phyloP scores from a whole-genome alignment of 2,329 filamentous ascomycete species.

The Aureobasidium zeae region DNA sequence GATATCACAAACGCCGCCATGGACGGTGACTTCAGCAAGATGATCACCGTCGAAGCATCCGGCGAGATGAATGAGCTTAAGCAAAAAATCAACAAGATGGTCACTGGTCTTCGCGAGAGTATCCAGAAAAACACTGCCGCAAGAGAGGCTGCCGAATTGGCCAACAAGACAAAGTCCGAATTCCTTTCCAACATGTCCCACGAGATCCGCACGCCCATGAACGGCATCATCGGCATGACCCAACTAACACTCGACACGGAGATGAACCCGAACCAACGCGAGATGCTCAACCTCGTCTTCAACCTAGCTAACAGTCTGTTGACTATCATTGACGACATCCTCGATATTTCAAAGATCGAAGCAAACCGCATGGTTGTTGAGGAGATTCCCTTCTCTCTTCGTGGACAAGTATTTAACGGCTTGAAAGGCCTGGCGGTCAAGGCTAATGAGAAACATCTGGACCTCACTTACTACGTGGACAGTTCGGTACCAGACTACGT shows the following conservation, averaged over 20 bases:
- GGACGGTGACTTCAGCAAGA: conserved; percentile 92
- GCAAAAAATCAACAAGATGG: conserved; percentile 99
- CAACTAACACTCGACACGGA: conserved; percentile 91
- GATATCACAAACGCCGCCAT: conserved; percentile 98
- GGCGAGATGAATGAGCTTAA: conserved; percentile 99
- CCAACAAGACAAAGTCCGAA: conserved; percentile 96
- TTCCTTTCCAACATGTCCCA: conserved; percentile 99
- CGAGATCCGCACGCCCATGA: conserved; percentile 95
- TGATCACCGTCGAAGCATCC: conserved; percentile 92
- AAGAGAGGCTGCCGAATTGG: conserved; percentile 88
- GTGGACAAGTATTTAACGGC: conserved; percentile 92
- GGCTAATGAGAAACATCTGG: conserved; percentile 89
- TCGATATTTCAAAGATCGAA: conserved; percentile 70
- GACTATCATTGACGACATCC: conserved; percentile 83
- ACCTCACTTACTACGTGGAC: conserved; percentile 87
- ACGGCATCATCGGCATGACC: conserved; percentile 97
- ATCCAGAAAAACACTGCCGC: conserved; percentile 95
- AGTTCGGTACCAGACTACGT: conserved; percentile 91
- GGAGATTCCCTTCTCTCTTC: conserved; percentile 89
- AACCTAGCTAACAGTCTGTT: conserved; percentile 91
- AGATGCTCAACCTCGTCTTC: conserved; percentile 98
- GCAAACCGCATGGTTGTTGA: conserved; percentile 97
- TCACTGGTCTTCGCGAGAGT: conserved; percentile 87
- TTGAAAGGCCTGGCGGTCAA: conserved; percentile 95
- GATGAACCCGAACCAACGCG: conserved; percentile 85